These are phyloP conservation scores for Tulasnella sp. DNA, from an alignment of 768 basidiomycete species.

Conservation along the genomic window DNA sequence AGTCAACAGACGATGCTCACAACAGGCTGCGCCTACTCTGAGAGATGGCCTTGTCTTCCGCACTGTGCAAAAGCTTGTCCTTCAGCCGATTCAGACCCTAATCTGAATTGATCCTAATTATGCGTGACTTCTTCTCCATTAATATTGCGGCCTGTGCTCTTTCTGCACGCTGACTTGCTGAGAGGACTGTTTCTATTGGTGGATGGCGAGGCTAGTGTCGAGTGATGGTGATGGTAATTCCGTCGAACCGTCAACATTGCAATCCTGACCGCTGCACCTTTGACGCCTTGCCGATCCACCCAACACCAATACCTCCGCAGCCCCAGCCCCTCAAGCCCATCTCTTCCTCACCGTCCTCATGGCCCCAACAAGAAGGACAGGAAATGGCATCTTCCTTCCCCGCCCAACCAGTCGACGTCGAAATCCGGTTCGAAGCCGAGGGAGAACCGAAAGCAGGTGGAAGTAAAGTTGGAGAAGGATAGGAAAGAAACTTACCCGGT, in stretches of 20 bases:
- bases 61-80: too few species aligned
- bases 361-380: neutral
- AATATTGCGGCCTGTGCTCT: too few species aligned
- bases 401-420: slow-evolving; percentile 85
- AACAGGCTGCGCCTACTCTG: neutral
- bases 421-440: slow-evolving; percentile 85
- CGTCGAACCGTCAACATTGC: neutral
- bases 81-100: too few species aligned
- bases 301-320: too few species aligned
- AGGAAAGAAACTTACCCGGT: slow-evolving; percentile 81
- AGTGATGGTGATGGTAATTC: neutral
- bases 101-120: too few species aligned
- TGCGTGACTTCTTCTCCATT: too few species aligned
- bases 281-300: too few species aligned
- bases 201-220: too few species aligned
- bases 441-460: slow-evolving; percentile 76
- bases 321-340: neutral
- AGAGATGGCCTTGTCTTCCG: neutral
- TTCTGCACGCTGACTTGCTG: too few species aligned
- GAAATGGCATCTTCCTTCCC: slow-evolving; percentile 74
- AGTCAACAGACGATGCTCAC: neutral
- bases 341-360: neutral
- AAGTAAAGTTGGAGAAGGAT: slow-evolving; percentile 89
- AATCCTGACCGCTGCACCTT: neutral
- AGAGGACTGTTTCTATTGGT: too few species aligned